Conservation (phyloP, 192 early-diverging fungal species). For the Bifiguratus adelaidae region DNA sequence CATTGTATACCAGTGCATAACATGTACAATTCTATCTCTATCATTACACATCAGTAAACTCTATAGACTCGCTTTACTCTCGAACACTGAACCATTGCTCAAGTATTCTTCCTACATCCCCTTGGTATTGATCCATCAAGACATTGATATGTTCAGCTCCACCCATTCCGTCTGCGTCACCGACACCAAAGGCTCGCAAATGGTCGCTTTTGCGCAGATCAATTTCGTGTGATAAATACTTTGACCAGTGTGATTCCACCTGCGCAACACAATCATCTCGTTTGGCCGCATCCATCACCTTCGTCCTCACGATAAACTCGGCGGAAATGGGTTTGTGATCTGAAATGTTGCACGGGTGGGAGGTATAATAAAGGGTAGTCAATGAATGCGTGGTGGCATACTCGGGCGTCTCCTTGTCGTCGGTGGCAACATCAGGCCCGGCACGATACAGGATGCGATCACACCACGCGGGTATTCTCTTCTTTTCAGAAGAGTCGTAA, state of each 20-base stretch:
- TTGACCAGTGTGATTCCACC: constrained; percentile 32
- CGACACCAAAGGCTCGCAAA: constrained; percentile 18
- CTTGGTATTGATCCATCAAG: constrained; percentile 2
- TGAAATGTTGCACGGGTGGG: constrained; percentile 59
- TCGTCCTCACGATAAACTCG: constrained; percentile 49
- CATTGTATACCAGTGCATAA: no score
- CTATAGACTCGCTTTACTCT: not conserved
- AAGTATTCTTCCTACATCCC: not conserved
- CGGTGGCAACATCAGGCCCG: constrained; percentile 22
- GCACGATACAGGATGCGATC: constrained; percentile 79
- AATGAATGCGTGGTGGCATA: no score
- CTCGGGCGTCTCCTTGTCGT: constrained; percentile 18
- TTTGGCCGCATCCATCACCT: constrained; percentile 40
- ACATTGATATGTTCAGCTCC: constrained; percentile 11
- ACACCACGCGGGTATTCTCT: constrained; percentile 90
- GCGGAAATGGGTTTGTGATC: constrained; percentile 83
- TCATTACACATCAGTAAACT: no score
- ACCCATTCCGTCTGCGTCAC: constrained; percentile 9
- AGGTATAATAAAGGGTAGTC: constrained; percentile 54
- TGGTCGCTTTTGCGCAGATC: constrained; percentile 20
- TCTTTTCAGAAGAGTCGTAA: constrained; percentile 93
- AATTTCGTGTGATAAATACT: constrained; percentile 24
- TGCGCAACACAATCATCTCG: constrained; percentile 29
- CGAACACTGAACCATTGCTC: not conserved
- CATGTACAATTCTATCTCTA: no score